A percentile compares a stretch with the other conserved stretches of the same genome.
Conservation (phyloP, 2,329 filamentous ascomycete genomes). For the Aspergillus jensenii region DNA sequence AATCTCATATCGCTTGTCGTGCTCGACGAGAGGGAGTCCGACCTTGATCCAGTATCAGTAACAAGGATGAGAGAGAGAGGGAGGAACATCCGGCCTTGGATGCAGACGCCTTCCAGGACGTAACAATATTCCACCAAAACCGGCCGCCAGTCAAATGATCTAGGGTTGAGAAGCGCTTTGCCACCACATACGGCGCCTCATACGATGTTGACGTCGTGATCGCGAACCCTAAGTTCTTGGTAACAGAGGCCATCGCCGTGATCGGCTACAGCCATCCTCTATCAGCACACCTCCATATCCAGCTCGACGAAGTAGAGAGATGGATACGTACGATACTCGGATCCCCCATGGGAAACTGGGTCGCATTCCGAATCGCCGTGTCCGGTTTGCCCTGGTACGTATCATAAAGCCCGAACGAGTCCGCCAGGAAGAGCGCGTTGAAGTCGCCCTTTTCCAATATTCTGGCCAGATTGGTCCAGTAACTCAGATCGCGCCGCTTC, state of each 20-base stretch:
- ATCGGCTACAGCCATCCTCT: conserved; percentile 49
- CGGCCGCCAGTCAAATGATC: conserved; percentile 63
- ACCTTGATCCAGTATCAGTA: conserved; percentile 46
- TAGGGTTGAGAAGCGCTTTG: conserved; percentile 61
- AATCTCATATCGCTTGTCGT: conserved; percentile 61
- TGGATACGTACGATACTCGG: conserved; percentile 56
- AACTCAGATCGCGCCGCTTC: conserved; percentile 57
- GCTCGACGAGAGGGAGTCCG: conserved; percentile 51
- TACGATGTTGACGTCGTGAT: conserved; percentile 65
- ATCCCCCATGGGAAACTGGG: conserved; percentile 66
- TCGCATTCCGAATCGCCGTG: conserved; percentile 60
- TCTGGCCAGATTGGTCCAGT: conserved; percentile 65
- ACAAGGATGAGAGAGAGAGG: not conserved
- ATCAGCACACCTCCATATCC: no score
- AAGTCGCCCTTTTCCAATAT: conserved; percentile 62
- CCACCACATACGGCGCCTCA: conserved; percentile 61
- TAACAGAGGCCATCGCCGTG: conserved; percentile 65
- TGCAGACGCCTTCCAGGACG: conserved; percentile 61
- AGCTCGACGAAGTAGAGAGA: no score
- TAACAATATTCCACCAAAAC: conserved; percentile 68
- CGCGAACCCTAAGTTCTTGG: conserved; percentile 62
- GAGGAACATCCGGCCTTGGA: conserved; percentile 55
- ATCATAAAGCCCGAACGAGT: conserved; percentile 65
- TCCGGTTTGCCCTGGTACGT: conserved; percentile 61
- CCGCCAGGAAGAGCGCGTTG: conserved; percentile 65